Evolutionary conservation across 257 asterid species (phyloP).

Genomic region (Plantago major): DNA sequence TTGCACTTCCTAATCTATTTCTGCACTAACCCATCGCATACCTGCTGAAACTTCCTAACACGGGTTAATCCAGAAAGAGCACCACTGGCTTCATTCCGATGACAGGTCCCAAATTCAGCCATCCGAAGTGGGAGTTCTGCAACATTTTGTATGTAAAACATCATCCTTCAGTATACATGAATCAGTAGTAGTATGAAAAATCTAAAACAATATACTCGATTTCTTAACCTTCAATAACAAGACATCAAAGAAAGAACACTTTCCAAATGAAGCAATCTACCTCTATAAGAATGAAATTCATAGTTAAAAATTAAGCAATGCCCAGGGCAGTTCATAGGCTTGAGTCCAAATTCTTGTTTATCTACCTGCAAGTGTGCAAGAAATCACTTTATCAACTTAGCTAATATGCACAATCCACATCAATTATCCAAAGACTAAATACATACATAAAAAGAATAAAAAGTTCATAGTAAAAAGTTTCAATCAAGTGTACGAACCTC

Average conservation of each 20-base stretch:
- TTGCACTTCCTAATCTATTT: background rate
- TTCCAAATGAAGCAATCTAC: constrained; percentile 21
- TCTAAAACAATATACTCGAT: background rate
- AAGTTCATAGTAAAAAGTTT: background rate
- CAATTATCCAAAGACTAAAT: background rate
- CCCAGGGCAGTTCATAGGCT: constrained; percentile 99
- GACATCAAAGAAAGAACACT: background rate
- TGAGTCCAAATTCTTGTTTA: constrained; percentile 89
- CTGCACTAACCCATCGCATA: constrained; percentile 24
- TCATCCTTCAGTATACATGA: background rate
- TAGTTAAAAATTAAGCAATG: constrained; percentile 91
- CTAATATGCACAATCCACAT: too few species aligned
- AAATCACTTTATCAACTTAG: too few species aligned
- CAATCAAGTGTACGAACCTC: constrained; percentile 40
- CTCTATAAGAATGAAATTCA: constrained; percentile 91
- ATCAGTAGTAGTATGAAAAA: background rate
- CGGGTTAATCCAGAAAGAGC: constrained; percentile 98
- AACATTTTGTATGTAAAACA: constrained; percentile 17
- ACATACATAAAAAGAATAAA: background rate
- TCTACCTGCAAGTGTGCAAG: constrained; percentile 59
- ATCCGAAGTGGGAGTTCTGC: constrained; percentile 93
- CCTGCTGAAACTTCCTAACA: constrained; percentile 99
- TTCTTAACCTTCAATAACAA: constrained; percentile 3
- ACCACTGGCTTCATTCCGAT: constrained; percentile 97
- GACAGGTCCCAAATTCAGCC: constrained; percentile 97